Base-by-base conservation (phyloP, 2,329 filamentous ascomycete species). In the Thyridium curvatum region DNA sequence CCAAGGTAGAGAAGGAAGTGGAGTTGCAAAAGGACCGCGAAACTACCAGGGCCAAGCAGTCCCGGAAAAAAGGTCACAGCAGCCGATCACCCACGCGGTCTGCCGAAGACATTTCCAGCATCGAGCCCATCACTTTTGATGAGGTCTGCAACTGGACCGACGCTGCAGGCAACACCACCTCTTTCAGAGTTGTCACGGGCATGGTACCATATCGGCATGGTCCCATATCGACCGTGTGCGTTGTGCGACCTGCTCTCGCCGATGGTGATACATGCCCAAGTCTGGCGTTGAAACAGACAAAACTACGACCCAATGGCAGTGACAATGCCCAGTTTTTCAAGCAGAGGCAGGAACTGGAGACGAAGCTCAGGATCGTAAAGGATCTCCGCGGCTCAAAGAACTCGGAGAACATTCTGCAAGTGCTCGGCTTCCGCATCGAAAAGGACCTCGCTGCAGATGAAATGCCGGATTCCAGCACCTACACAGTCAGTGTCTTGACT, bases 341-440 rank as follows among this genome's bases (percentile, higher is more conserved):
- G 55, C 77, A 85, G 45, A 70, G 96, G 37, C 82, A 88, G 52
- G 72, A 73, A 8, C 74, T 94, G 17, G 90, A 96, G 58, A 75
- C 76, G 31, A 77, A 84, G 42, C 70, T 98, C 29, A 85, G 91
- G 47, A 71, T 77, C 9, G 66, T 94, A 37, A 93, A 86, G 58
- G 77, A 75, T 47, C 66, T 93, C 30, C 76, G 78, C 4, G 87
- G 95, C 54, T 73, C 78, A 14, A 86, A 88, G 52, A 64, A 95
- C 12, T 88, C 96, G 56, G 73, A 78, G 17, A 87, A 89, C 52
- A 65, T 97, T 12, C 73, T 93, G 32, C 79, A 85, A 36, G 71
- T 97, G 30, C 69, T 94, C 41, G 88, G 90, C 44, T 94, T 89
- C 63, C 88, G 86, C 50, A 84, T 96, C 44, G 46, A 38, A 13